Evolutionary conservation across 1,284 basidiomycete genomes (phyloP), one percentile per base, ranked within the genome.

Genomic region (Boletus semigastroideus): DNA sequence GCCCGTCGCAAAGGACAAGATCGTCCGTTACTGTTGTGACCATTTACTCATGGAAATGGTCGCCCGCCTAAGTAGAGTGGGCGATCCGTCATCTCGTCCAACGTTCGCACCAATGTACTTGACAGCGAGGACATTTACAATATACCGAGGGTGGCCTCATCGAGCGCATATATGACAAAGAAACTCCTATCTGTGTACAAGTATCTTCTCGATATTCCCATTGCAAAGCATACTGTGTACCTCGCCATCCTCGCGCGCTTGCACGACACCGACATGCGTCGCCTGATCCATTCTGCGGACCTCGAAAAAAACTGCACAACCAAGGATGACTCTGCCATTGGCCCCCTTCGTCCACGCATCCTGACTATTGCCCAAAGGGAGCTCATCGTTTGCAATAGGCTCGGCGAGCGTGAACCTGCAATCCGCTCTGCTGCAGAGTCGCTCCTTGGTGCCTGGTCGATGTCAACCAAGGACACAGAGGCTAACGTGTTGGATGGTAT

Each of bases 1-100:
- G 94, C 94, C 94, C 69, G 69, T 79, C 11, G 90, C 94, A 3
- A 98, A 96, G 71, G 90, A 95, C 76, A 98, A 96, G 75, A 80
- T 82, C 48, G 87, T 92, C 20, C 82, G 94, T 13, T 93, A 87
- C 62, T 82, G 94, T 19, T 87, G 85, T 54, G 80, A 92, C 1
- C 86, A 91, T 52, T 72, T 90, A 34, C 79, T 92, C 17, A 84
- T 87, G 0, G 86, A 91, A 59, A 85, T 93, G 74, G 86, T 95
- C 45, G 78, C 84, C 5, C 83, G 85, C 54, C 74, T 95, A 92
- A 72, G 82, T 95, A 39, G 92, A 94, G 92, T 89, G 66, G 59
- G 87, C n/a, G 31, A 4, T 28, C 4, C 22, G 46, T 20, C 28
- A n/a, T 36, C 17, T 33, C 8, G 27, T n/a, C n/a, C 9, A 1